Evolutionary conservation across 768 basidiomycete species (phyloP).

Genomic region (Termitomyces sp.): DNA sequence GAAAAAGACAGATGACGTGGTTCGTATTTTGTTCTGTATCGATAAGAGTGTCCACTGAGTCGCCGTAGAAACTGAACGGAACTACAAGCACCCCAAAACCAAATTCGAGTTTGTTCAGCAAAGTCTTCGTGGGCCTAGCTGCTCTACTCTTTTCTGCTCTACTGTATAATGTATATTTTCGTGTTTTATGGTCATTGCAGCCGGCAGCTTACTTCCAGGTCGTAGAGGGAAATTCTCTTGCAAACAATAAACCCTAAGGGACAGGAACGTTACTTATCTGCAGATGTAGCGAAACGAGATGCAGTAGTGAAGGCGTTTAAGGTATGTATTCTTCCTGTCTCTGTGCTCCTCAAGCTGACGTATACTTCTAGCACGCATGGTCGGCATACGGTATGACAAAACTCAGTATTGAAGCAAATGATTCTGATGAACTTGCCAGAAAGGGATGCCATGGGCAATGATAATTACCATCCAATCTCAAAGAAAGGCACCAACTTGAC

Average conservation of each 20-base stretch:
- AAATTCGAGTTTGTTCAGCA: not conserved
- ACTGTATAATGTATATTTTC: conserved; percentile 10
- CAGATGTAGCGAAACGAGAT: conserved; percentile 60
- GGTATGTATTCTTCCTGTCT: conserved; percentile 35
- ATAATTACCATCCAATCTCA: conserved; percentile 88
- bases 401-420: not conserved
- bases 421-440: conserved; percentile 40
- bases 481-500: conserved; percentile 76
- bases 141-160: conserved; percentile 6
- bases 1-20: not conserved
- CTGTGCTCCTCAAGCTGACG: conserved; percentile 5
- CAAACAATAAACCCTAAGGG: not conserved
- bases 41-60: not conserved
- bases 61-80: not conserved
- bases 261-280: conserved; percentile 18
- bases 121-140: conserved; percentile 6
- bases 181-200: not conserved
- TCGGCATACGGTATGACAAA: conserved; percentile 58
- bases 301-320: conserved; percentile 79
- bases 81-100: not conserved
- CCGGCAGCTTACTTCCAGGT: not conserved
- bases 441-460: conserved; percentile 86
- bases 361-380: conserved; percentile 71
- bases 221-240: conserved; percentile 1
- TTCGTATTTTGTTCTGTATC: not conserved